phyloP scores from a whole-genome alignment of 139 green algal species.

The Micractinium sp. region DNA sequence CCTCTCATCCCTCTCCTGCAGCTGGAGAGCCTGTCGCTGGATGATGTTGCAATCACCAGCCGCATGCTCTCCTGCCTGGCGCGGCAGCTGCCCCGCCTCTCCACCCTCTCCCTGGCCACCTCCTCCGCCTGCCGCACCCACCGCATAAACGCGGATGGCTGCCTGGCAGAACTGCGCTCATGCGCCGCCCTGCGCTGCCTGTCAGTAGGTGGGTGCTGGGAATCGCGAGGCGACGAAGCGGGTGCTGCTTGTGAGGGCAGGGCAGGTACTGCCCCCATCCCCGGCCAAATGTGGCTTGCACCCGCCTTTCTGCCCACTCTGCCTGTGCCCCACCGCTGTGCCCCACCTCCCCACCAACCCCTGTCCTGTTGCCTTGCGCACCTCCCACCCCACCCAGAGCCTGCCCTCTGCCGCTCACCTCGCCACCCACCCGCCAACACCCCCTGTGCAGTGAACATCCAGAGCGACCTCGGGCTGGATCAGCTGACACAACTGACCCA shows the following conservation, averaged over 20 bases:
- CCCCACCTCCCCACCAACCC: too few species aligned
- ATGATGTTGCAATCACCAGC: neutral
- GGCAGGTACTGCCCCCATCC: too few species aligned
- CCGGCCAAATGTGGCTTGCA: too few species aligned
- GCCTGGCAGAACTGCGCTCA: neutral
- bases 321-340: too few species aligned
- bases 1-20: neutral
- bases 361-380: too few species aligned
- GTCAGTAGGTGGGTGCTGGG: neutral
- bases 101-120: neutral
- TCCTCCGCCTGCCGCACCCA: neutral
- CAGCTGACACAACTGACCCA: slow-evolving; percentile 1
- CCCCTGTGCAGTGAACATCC: neutral
- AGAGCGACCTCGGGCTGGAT: neutral
- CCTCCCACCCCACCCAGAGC: too few species aligned
- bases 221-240: too few species aligned
- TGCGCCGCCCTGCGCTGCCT: neutral
- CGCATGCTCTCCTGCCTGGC: neutral
- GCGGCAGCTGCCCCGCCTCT: neutral
- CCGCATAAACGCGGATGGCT: neutral
- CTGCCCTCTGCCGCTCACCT: too few species aligned
- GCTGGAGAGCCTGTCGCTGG: neutral
- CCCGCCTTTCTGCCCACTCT: too few species aligned
- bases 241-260: too few species aligned
- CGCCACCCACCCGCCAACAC: too few species aligned